Evolutionary conservation across 169 alveolate genomes (phyloP).

Genomic region (Plasmodium knowlesi): DNA sequence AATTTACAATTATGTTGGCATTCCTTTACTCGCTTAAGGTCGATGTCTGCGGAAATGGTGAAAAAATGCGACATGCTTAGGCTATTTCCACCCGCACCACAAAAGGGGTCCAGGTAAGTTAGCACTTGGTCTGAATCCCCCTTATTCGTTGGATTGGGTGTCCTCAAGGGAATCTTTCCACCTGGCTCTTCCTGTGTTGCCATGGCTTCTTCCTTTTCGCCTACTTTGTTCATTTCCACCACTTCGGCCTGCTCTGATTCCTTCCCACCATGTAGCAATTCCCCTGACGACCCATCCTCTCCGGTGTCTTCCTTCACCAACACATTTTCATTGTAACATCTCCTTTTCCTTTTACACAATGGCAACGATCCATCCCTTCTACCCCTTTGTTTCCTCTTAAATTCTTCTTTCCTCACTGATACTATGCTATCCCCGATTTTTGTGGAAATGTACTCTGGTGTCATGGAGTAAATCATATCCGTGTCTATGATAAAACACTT

Average conservation of each 20-base stretch:
- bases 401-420: not conserved
- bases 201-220: not conserved
- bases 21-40: slow-evolving; percentile 17
- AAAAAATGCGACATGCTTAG: not conserved
- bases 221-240: no score
- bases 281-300: not conserved
- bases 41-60: slow-evolving; percentile 39
- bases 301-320: not conserved
- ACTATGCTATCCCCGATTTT: slow-evolving; percentile 21
- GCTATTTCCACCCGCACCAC: slow-evolving; percentile 67
- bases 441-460: slow-evolving; percentile 36
- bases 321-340: not conserved
- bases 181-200: no score
- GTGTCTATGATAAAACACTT: slow-evolving; percentile 53
- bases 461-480: slow-evolving; percentile 67
- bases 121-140: slow-evolving; percentile 2
- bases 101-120: slow-evolving; percentile 53
- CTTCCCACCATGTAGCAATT: not conserved
- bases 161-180: not conserved
- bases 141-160: not conserved
- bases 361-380: not conserved
- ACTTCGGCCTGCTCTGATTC: not conserved
- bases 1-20: slow-evolving; percentile 62
- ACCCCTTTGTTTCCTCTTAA: not conserved
- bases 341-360: not conserved